Base-by-base conservation (phyloP, 1,284 basidiomycete species). In the Irpex sp. region DNA sequence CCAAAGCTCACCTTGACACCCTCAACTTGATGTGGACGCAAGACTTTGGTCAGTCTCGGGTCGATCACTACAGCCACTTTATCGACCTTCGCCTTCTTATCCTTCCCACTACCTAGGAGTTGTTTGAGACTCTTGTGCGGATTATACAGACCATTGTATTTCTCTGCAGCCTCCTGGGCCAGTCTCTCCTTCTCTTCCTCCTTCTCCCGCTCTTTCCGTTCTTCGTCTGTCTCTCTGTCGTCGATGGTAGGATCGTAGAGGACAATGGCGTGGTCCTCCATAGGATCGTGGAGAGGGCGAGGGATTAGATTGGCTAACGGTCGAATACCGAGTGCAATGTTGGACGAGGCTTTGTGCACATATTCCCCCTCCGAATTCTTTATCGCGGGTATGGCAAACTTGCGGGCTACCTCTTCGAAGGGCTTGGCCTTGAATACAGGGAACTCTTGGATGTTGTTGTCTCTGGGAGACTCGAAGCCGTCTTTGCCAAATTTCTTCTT, bases 1-100 rank as follows among this genome's bases (percentile, higher is more conserved):
- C 33, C 21, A 15, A 39, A 11, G 71, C 82, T 65, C 67, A 94
- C 94, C 83, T 98, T 98, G 65, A 98, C 97, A 67, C 97, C 97
- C 74, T 99, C 96, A 17, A 99, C 87, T 76, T 99, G 97, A 86
- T 99, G 97, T 11, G 97, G 97, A 51, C 97, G 87, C 47, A 99
- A 81, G 2, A 96, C 92, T 73, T 95, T 97, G 56, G 85, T 78
- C 35, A 99, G 79, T 51, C 85, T 83, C 3, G 97, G 97, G 75
- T 98, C 95, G 57, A 99, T 95, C 11, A 99, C 97, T 8, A 99
- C 97, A 0, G 97, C 92, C 0, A 99, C 94, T 76, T 98, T 98
- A 56, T 86, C 82, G 5, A 78, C 77, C 62, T 82, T 80, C 69
- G 85, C 84, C 70, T 86, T 86, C 78, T 89, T 88, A 66, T 87